phyloP scores from a whole-genome alignment of 495 filamentous ascomycete genomes.

The Cladorrhinum samala region DNA sequence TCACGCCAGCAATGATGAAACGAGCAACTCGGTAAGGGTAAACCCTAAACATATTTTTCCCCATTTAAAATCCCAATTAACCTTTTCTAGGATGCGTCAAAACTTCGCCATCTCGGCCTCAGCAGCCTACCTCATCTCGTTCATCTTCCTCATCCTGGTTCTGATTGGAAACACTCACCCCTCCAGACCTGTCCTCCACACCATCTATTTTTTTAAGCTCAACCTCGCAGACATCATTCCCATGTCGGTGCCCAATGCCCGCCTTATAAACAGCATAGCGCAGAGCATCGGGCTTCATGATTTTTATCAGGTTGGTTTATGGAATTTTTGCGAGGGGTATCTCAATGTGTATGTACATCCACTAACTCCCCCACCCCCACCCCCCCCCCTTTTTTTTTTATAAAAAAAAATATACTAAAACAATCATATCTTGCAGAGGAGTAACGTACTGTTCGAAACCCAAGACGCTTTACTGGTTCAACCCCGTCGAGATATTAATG shows the following conservation, averaged over 20 bases:
- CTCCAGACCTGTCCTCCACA: slow-evolving; percentile 51
- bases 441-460: slow-evolving; percentile 70
- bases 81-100: slow-evolving; percentile 51
- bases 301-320: slow-evolving; percentile 89
- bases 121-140: slow-evolving; percentile 63
- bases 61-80: no score
- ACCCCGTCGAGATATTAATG: slow-evolving; percentile 74
- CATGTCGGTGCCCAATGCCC: slow-evolving; percentile 62
- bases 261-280: slow-evolving; percentile 82
- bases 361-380: not conserved
- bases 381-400: not conserved
- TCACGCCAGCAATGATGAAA: no score
- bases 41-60: no score
- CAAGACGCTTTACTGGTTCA: slow-evolving; percentile 74
- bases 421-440: slow-evolving; percentile 36
- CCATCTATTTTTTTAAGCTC: slow-evolving; percentile 77
- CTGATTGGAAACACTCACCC: slow-evolving; percentile 63
- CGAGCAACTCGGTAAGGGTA: no score
- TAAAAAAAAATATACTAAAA: not conserved
- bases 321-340: slow-evolving; percentile 87
- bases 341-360: slow-evolving; percentile 38
- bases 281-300: slow-evolving; percentile 82
- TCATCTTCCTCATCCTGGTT: slow-evolving; percentile 70
- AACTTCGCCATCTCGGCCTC: slow-evolving; percentile 54
- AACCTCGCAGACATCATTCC: slow-evolving; percentile 82